phyloP scores from a whole-genome alignment of 1,284 basidiomycete species.

The Calocybe gambosa region DNA sequence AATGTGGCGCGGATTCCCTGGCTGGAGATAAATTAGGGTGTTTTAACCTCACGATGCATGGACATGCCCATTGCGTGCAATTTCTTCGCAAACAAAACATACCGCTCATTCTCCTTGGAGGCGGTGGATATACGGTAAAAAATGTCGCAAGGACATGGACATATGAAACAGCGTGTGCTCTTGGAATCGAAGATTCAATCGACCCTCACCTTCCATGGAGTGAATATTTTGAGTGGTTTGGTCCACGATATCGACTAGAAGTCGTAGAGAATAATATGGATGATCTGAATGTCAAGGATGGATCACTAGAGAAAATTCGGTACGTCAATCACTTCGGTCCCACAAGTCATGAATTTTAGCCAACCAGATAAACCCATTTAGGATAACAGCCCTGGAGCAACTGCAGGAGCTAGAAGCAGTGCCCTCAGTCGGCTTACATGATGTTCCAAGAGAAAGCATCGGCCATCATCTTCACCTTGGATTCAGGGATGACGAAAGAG shows the following conservation, averaged over 20 bases:
- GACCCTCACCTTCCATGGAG: conserved; percentile 88
- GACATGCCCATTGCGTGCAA: conserved; percentile 88
- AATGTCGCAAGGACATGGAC: conserved; percentile 97
- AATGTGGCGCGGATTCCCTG: conserved; percentile 95
- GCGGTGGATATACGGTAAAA: conserved; percentile 95
- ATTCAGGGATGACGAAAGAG: conserved; percentile 43
- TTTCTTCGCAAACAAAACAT: conserved; percentile 83
- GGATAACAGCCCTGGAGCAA: conserved; percentile 73
- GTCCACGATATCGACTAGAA: conserved; percentile 90
- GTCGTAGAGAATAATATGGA: conserved; percentile 93
- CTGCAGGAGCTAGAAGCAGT: conserved; percentile 64
- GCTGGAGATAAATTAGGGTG: conserved; percentile 95
- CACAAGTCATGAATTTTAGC: background rate
- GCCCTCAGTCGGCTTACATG: conserved; percentile 85
- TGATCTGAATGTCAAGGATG: conserved; percentile 82
- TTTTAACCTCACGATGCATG: conserved; percentile 94
- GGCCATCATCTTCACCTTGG: conserved; percentile 63
- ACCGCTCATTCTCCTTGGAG: conserved; percentile 89
- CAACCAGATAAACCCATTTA: conserved; percentile 21
- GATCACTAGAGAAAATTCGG: conserved; percentile 79
- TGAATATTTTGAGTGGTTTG: conserved; percentile 98
- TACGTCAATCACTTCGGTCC: conserved; percentile 29
- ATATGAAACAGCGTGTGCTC: conserved; percentile 92
- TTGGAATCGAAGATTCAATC: conserved; percentile 77
- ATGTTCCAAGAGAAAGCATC: conserved; percentile 67